phyloP scores from a whole-genome alignment of 2,329 filamentous ascomycete species.

The Lachnellula subtilissima region DNA sequence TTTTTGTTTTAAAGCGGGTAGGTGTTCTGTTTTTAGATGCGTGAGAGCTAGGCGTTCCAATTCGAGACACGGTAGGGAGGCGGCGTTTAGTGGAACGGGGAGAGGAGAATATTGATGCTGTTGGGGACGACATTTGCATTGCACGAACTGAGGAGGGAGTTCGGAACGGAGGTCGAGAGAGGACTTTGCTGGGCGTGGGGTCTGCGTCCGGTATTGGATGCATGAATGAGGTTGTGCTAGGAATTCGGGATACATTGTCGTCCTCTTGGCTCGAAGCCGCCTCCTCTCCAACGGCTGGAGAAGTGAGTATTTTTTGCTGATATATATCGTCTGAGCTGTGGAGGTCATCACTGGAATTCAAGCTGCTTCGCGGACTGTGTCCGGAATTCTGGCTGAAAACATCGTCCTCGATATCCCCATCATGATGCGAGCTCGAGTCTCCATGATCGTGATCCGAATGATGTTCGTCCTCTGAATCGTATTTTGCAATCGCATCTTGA shows the following conservation, averaged over 20 bases:
- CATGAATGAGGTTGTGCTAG: conserved; percentile 30
- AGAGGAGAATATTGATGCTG: conserved; percentile 52
- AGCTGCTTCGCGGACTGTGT: conserved; percentile 20
- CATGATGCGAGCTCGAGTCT: conserved; percentile 30
- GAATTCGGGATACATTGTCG: conserved; percentile 44
- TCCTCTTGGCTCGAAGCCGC: conserved; percentile 20
- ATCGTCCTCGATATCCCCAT: conserved; percentile 33
- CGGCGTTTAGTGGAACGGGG: conserved; percentile 49
- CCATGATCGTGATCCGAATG: conserved; percentile 20
- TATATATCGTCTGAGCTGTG: conserved; percentile 22
- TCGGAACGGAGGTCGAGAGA: conserved; percentile 60
- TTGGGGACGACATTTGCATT: conserved; percentile 67
- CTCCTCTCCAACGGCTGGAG: conserved; percentile 27
- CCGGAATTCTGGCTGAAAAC: conserved; percentile 28
- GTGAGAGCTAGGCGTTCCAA: conserved; percentile 47
- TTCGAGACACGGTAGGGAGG: conserved; percentile 46
- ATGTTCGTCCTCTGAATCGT: conserved; percentile 11
- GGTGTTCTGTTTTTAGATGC: conserved; percentile 41
- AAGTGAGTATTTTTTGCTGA: conserved; percentile 24
- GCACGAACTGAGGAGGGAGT: conserved; percentile 65
- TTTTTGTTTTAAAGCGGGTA: conserved; percentile 49
- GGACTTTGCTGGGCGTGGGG: conserved; percentile 42
- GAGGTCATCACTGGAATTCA: conserved; percentile 25
- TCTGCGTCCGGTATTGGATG: conserved; percentile 33
- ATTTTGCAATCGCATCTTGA: not conserved